These are phyloP conservation scores for Calonectria pteridis DNA, from an alignment of 2,329 filamentous ascomycete genomes.

Conservation along the genomic window DNA sequence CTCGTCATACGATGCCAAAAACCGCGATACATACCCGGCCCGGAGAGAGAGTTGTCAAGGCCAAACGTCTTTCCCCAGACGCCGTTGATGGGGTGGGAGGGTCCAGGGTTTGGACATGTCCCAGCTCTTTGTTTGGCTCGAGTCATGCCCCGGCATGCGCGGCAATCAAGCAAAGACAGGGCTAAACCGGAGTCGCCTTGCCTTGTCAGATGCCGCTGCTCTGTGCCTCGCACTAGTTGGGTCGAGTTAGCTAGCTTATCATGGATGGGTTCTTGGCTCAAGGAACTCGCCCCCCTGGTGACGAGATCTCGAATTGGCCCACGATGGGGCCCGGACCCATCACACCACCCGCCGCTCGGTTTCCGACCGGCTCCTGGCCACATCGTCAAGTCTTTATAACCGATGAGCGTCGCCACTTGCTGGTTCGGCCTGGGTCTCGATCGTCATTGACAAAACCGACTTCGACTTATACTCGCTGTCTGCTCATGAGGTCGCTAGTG, in stretches of 20 bases:
- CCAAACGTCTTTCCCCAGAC: conserved; percentile 23
- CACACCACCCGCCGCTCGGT: conserved; percentile 47
- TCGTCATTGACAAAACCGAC: conserved; percentile 25
- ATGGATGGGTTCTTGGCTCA: conserved; percentile 25
- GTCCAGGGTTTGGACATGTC: conserved; percentile 17
- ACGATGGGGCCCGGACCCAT: conserved; percentile 43
- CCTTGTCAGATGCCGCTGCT: conserved; percentile 40
- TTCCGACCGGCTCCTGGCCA: conserved; percentile 43
- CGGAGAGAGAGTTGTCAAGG: conserved; percentile 20
- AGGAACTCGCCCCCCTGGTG: conserved; percentile 35
- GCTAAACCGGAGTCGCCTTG: conserved; percentile 41
- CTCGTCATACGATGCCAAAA: conserved; percentile 43
- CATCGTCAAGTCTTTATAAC: conserved; percentile 45
- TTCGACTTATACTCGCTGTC: conserved; percentile 34
- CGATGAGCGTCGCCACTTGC: conserved; percentile 41
- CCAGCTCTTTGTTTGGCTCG: conserved; percentile 30
- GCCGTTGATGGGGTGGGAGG: conserved; percentile 30
- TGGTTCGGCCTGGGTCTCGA: conserved; percentile 6
- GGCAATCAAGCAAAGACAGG: conserved; percentile 32
- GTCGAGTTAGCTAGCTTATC: conserved; percentile 35
- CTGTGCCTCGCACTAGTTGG: conserved; percentile 39
- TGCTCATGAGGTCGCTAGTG: conserved; percentile 46
- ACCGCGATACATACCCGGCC: conserved; percentile 27
- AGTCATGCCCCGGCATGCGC: conserved; percentile 40
- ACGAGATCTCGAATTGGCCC: conserved; percentile 44